Base-by-base conservation (phyloP, 768 basidiomycete genomes). In the Lactarius quietus region DNA sequence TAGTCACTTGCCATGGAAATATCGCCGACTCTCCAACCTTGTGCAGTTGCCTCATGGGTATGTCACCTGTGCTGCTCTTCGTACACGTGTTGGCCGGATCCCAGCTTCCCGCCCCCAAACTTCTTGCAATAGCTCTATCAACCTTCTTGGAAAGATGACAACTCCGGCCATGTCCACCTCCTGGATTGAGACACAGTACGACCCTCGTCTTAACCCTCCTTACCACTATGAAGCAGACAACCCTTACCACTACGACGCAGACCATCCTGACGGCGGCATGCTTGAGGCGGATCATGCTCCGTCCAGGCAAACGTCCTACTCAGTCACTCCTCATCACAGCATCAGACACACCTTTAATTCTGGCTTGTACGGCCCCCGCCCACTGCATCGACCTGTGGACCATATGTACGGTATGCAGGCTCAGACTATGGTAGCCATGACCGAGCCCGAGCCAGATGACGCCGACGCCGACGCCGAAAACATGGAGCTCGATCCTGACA, bases 321-420 rank as follows among this genome's bases (percentile, higher is more conserved):
- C 59, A 28, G 57, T 39, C 51, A 53, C 54, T 45, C 41, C 67
- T 12, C 67, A 59, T 45, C 64, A 29, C n/a, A 58, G 51, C 39
- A 64, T 56, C 43, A 63, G 68, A 36, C 68, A 60, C 18, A 38
- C 61, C 1, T 60, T 59, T 36, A 64, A 28, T 29, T 33, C 58
- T 7, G 62, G 56, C 20, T 61, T 63, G 28, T 67, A 59, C 29
- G 61, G 59, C 58, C 68, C 68, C 41, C 68, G 66, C 31, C 68
- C 68, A 28, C 57, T 31, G 20, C 67, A 64, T 26, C 5, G 35
- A 5, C 64, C 39, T 33, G 29, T 36, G 18, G 68, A 60, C 39
- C 52, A 62, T 6, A 63, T 61, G 23, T 59, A 63, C 2, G 56
- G 56, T 20, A 23, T 62, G 39, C 66, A 63, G 36, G 38, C 67